phyloP scores from a whole-genome alignment of 257 asterid genomes.

The Mentha longifolia region DNA sequence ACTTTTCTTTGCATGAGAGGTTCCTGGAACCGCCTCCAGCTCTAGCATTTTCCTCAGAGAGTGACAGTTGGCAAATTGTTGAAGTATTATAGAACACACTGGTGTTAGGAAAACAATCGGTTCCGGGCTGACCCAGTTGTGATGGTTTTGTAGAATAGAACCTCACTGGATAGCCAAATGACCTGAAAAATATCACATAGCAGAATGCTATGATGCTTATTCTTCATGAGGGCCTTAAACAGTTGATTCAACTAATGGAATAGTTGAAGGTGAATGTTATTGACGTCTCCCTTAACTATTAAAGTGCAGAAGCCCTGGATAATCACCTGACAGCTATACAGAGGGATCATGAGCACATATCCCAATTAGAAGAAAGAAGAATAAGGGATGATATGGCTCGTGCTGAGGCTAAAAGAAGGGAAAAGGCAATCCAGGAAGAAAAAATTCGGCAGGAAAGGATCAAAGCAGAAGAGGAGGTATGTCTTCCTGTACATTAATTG shows the following conservation, averaged over 20 bases:
- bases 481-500: conserved; percentile 17
- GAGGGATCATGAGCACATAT: conserved; percentile 85
- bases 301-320: conserved; percentile 94
- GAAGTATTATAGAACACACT: background rate
- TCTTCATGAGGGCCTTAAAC: background rate
- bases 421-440: conserved; percentile 72
- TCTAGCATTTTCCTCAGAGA: background rate
- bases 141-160: background rate
- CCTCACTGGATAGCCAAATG: background rate
- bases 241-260: background rate
- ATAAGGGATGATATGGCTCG: conserved; percentile 90
- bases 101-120: background rate
- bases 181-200: background rate
- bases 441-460: conserved; percentile 63
- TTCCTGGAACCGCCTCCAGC: background rate
- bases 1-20: background rate
- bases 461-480: conserved; percentile 87
- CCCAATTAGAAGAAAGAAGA: conserved; percentile 88
- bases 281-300: conserved; percentile 36
- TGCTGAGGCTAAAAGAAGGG: conserved; percentile 86
- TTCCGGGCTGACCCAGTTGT: background rate
- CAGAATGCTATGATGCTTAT: background rate
- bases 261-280: conserved; percentile 20
- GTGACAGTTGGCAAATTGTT: background rate
- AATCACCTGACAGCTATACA: conserved; percentile 84